A percentile compares a stretch with the other conserved stretches of the same genome.
These are phyloP conservation scores for Primulina huaijiensis DNA, from an alignment of 257 asterid genomes.

Conservation along the genomic window DNA sequence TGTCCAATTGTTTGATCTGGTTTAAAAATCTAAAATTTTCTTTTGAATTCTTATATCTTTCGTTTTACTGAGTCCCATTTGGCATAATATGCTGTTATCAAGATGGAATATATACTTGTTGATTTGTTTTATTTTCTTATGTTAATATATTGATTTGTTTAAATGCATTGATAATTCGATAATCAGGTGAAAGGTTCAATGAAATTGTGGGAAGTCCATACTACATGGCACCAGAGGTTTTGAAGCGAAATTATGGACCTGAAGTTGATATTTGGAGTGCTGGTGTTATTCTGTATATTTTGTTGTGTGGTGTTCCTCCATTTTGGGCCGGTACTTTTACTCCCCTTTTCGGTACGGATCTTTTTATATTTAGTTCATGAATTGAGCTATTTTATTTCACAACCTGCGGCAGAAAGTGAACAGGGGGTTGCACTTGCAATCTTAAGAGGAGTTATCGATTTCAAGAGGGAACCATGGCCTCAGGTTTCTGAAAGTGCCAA, in stretches of 20 bases:
- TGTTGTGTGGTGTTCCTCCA: conserved; percentile 95
- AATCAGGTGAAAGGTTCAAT: conserved; percentile 67
- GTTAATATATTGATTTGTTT: not conserved
- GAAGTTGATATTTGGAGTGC: conserved; percentile 96
- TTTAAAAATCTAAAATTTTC: too few relatives aligned
- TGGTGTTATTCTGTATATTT: conserved; percentile 86
- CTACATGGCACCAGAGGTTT: conserved; percentile 93
- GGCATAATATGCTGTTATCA: not conserved
- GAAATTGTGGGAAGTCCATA: conserved; percentile 96
- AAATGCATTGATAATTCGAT: not conserved
- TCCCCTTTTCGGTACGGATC: not conserved
- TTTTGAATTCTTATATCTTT: not conserved
- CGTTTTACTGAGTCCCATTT: not conserved
- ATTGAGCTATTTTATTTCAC: conserved; percentile 18
- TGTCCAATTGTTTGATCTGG: not conserved
- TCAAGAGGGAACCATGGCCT: conserved; percentile 96
- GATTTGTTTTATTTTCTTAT: not conserved
- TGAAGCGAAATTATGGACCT: conserved; percentile 84
- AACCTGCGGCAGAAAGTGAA: conserved; percentile 61
- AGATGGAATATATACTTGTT: not conserved
- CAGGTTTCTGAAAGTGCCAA: conserved; percentile 82
- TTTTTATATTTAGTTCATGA: not conserved
- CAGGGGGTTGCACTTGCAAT: conserved; percentile 95
- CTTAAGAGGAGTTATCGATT: conserved; percentile 75
- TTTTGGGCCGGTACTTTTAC: conserved; percentile 79